Base-by-base conservation (phyloP, 306 rosid species). In the Acacia crassicarpa region DNA sequence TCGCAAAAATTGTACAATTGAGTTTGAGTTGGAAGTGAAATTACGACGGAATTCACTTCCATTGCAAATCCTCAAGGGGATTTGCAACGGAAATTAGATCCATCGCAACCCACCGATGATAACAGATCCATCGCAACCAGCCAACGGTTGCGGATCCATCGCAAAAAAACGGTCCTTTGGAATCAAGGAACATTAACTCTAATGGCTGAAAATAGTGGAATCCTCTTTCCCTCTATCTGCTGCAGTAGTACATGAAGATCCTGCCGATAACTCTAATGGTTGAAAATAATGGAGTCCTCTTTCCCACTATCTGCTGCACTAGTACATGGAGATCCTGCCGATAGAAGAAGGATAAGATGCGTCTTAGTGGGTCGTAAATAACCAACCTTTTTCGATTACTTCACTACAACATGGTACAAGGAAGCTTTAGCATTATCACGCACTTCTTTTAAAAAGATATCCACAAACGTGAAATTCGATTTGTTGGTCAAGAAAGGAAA, bases 261-360 rank as follows among this genome's bases (percentile, higher is more conserved):
- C 72, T 19, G 6, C 30, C 32, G 49, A 66, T 27, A 14, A 45
- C 59, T 27, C 33, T 30, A 8, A 63, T 46, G 48, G 38, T 77
- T 77, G 19, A 63, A 19, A 38, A 19, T 11, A 77, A 59, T 77
- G 81, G 73, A 77, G 33, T 65, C 80, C 72, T 44, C 72, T 23
- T 12, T 15, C 46, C 63, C 58, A 17, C 14, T 17, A 15, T 32
- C 1, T 77, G 45, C 45, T 62, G 61, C 69, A 22, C 9, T 17
- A 30, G 38, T 7, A 66, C 73, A 65, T 11, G 51, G 65, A 32
- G 61, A 25, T 62, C 45, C 72, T 19, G 6, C 44, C 32, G 49
- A 66, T 27, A 14, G 16, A 48, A 61, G 33, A 25, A 61, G 35
- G 35, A 11, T 61, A 25, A 59, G 62, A 48, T 25, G 45, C 35